phyloP scores from a whole-genome alignment of 768 basidiomycete genomes.

The Hygrophoropsis aurantiaca region DNA sequence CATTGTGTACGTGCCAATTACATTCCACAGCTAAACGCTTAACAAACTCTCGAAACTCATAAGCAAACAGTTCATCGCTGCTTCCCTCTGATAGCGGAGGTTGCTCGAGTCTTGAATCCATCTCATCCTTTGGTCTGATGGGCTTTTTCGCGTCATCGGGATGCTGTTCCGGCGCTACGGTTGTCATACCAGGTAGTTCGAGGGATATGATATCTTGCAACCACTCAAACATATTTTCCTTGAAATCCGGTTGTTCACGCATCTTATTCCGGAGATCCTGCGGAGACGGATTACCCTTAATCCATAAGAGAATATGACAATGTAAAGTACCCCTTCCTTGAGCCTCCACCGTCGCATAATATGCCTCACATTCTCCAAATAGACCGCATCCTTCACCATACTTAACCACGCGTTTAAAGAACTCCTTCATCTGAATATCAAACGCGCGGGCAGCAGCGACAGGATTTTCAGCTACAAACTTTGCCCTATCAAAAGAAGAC shows the following conservation, averaged over 20 bases:
- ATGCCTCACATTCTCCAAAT: conserved; percentile 12
- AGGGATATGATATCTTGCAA: not conserved
- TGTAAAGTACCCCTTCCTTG: conserved; percentile 30
- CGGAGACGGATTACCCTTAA: conserved; percentile 21
- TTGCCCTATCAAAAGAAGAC: not conserved
- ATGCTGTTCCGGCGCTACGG: not conserved
- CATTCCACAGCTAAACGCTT: not conserved
- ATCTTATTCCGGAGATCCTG: conserved; percentile 13
- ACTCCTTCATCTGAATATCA: not conserved
- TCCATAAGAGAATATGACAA: conserved; percentile 32
- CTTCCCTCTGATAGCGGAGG: not conserved
- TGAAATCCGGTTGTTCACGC: not conserved
- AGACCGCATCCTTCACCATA: conserved; percentile 7
- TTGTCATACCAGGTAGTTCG: not conserved
- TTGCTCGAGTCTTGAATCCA: not conserved
- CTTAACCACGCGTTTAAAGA: not conserved
- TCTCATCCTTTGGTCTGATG: not conserved
- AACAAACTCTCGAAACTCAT: not conserved
- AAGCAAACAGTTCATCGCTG: not conserved
- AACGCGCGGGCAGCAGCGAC: not conserved
- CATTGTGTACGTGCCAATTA: too few relatives aligned
- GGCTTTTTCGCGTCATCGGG: not conserved
- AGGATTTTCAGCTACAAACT: not conserved
- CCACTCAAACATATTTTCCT: conserved; percentile 2
- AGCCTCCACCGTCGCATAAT: conserved; percentile 24